A percentile compares a stretch with the other conserved stretches of the same genome.
These are phyloP conservation scores for Tricholoma matsutake DNA, from an alignment of 768 basidiomycete genomes.

Conservation along the genomic window DNA sequence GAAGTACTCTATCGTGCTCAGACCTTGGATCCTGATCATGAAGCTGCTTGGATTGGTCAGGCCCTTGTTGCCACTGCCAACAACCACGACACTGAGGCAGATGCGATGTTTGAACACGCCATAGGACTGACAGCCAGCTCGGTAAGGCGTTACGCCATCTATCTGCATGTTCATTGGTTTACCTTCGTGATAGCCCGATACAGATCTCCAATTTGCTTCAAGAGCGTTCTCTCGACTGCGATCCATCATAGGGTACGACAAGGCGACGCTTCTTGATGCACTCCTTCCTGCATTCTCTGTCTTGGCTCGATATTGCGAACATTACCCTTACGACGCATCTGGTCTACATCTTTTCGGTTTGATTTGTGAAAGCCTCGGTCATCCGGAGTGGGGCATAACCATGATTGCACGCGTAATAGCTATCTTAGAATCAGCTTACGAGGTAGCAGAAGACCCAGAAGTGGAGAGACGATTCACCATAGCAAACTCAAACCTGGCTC, in stretches of 20 bases:
- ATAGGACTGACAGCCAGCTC: conserved; percentile 53
- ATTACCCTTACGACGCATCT: conserved; percentile 63
- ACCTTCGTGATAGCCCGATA: conserved; percentile 56
- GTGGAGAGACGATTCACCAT: conserved; percentile 80
- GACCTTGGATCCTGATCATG: conserved; percentile 87
- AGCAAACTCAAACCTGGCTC: conserved; percentile 78
- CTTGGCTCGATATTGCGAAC: conserved; percentile 70
- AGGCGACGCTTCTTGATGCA: conserved; percentile 32
- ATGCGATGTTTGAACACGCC: conserved; percentile 71
- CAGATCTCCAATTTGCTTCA: conserved; percentile 73
- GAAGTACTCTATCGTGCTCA: conserved; percentile 87
- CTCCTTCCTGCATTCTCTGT: conserved; percentile 81
- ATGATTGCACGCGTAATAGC: conserved; percentile 60
- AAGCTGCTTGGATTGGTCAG: conserved; percentile 89
- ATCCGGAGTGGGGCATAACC: conserved; percentile 55
- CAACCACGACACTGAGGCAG: conserved; percentile 58
- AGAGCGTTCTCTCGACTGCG: conserved; percentile 47
- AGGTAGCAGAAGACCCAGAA: conserved; percentile 75
- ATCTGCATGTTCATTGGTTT: conserved; percentile 1
- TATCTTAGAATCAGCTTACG: conserved; percentile 84
- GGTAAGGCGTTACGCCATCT: conserved; percentile 38
- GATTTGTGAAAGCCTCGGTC: conserved; percentile 80
- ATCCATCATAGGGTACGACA: conserved; percentile 7
- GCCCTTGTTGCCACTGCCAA: conserved; percentile 63
- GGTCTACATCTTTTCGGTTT: conserved; percentile 84